Conservation (phyloP, 1,284 basidiomycete species). For the Schizophyllum amplum region DNA sequence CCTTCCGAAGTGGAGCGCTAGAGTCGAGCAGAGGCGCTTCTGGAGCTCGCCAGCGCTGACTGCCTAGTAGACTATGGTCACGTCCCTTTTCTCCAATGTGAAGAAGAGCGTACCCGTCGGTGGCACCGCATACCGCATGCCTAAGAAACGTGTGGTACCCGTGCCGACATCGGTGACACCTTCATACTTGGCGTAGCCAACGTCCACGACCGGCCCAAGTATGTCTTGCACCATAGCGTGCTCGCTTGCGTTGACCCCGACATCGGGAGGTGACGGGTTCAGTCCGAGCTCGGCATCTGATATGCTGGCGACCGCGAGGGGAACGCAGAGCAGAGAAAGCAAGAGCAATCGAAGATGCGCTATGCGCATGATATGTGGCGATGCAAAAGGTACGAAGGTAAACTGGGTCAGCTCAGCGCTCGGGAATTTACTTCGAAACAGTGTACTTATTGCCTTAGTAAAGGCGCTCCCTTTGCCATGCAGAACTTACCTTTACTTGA, state of each 20-base stretch:
- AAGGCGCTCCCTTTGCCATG: too few species aligned
- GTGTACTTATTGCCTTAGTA: too few species aligned
- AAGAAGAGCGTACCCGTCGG: conserved; percentile 18
- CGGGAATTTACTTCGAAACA: too few species aligned
- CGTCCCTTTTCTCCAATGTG: not conserved
- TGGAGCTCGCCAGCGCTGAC: not conserved
- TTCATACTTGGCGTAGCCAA: conserved; percentile 26
- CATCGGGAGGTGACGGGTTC: not conserved
- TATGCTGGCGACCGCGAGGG: too few species aligned
- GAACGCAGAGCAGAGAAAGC: not conserved
- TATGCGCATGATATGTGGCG: too few species aligned
- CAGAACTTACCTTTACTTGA: too few species aligned
- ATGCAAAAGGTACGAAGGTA: too few species aligned
- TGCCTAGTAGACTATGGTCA: not conserved
- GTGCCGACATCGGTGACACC: conserved; percentile 16
- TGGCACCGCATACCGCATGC: conserved; percentile 25
- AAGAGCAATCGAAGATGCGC: too few species aligned
- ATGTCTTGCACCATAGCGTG: not conserved
- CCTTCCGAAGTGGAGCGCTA: not conserved
- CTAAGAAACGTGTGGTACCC: conserved; percentile 21
- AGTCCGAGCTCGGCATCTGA: not conserved
- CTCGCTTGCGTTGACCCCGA: not conserved
- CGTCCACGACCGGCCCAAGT: conserved; percentile 13
- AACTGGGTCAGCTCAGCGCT: too few species aligned
- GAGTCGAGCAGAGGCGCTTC: not conserved